phyloP scores from a whole-genome alignment of 192 early-diverging fungal species.

The Entomortierella lignicola region DNA sequence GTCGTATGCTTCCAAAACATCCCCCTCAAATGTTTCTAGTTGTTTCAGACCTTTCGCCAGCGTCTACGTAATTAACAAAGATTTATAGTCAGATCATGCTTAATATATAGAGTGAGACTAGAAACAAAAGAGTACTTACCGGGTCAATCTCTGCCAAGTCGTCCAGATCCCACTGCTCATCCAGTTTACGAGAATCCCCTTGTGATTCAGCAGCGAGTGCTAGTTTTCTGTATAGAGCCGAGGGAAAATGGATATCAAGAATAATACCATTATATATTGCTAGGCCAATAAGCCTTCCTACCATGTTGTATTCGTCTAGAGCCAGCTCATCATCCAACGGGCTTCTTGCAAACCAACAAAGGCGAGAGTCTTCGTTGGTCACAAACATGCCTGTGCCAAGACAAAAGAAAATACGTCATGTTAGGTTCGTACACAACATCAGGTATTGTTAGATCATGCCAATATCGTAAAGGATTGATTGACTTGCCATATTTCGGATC shows the following conservation, averaged over 20 bases:
- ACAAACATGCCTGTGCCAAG: slow-evolving; percentile 68
- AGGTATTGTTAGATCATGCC: too few species aligned
- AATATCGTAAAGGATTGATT: too few species aligned
- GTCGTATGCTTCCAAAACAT: slow-evolving; percentile 80
- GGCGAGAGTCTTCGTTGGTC: slow-evolving; percentile 83
- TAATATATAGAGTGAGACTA: too few species aligned
- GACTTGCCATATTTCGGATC: slow-evolving; percentile 81
- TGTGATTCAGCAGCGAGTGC: slow-evolving; percentile 36
- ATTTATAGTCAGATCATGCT: not conserved
- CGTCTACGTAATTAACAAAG: slow-evolving; percentile 36
- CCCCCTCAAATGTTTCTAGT: slow-evolving; percentile 73
- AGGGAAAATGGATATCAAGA: slow-evolving; percentile 90
- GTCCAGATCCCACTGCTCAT: slow-evolving; percentile 69
- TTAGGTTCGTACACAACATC: too few species aligned
- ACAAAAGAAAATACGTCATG: not conserved
- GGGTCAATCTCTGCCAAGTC: slow-evolving; percentile 86
- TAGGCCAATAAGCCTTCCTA: slow-evolving; percentile 89
- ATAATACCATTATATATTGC: slow-evolving; percentile 95
- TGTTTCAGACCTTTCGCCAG: slow-evolving; percentile 82
- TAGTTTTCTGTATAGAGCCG: slow-evolving; percentile 89
- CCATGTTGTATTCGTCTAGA: slow-evolving; percentile 85
- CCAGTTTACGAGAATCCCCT: slow-evolving; percentile 44
- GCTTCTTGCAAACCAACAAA: slow-evolving; percentile 86
- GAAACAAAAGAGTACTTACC: slow-evolving; percentile 45
- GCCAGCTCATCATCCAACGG: slow-evolving; percentile 60